Evolutionary conservation across 805 yeast species (phyloP), one percentile per base, ranked within the genome.

Genomic region (Metschnikowia borealis): DNA sequence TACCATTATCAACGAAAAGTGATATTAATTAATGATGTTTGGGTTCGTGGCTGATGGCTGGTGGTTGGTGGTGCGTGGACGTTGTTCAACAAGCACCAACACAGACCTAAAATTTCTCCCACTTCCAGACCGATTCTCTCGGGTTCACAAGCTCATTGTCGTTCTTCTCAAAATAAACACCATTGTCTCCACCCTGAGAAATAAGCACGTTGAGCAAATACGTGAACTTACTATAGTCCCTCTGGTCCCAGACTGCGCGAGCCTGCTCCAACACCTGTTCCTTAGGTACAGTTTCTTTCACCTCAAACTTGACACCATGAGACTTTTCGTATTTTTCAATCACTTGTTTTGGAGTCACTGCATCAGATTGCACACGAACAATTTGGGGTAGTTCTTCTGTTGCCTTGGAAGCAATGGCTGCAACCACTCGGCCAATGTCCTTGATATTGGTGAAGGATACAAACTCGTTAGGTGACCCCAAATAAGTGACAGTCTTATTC

Each of bases 351-450:
- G 70, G 62, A 0, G 79, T 59, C 38, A 71, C 62, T 51, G 38
- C 55, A 33, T 69, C 78, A 18, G 82, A 74, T 47, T 67, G 69
- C 33, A 79, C 60, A 57, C 75, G 70, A 18, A 79, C 51, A 18
- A 45, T 53, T 51, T 79, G 75, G 18, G 83, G 83, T n/a, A 81
- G 55, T 3, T 61, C 31, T 10, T 38, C 36, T n/a, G 20, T 29
- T 37, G 73, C 69, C 42, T 39, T 46, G 18, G 79, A 62, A 10
- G 71, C 75, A 41, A 79, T 50, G 10, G 57, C 40, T 8, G 75
- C 59, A 15, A 78, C 79, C 42, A 75, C 61, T 32, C 71, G 65
- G 18, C 80, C 83, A 50, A 81, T 60, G 62, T 82, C 82, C 10
- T 48, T 52, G 18, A 67, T 49, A 17, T 39, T 35, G 33, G 57